Conservation (phyloP, 2,329 filamentous ascomycete species). For the Tolypocladium endophyticum region DNA sequence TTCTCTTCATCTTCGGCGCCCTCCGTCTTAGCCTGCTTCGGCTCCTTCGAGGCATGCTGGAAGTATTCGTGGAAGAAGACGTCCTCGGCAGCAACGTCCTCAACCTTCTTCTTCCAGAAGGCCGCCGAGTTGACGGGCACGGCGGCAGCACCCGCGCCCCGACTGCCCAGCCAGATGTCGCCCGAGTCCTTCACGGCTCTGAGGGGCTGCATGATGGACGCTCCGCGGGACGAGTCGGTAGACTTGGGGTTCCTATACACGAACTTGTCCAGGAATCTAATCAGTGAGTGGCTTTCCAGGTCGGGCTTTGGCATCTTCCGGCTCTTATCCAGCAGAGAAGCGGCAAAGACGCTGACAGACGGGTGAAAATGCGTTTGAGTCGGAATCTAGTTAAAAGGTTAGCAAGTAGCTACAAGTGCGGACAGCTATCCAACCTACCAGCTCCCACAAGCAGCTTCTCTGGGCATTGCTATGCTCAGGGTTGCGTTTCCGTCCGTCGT, state of each 20-base stretch:
- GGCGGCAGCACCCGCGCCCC: conserved; percentile 24
- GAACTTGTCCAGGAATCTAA: conserved; percentile 94
- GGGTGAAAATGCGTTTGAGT: conserved; percentile 71
- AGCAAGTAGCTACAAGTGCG: background rate
- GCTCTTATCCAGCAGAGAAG: conserved; percentile 56
- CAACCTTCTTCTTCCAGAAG: conserved; percentile 87
- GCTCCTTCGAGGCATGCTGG: conserved; percentile 55
- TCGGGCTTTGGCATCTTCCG: conserved; percentile 81
- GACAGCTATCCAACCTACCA: conserved; percentile 39
- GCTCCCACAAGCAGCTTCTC: conserved; percentile 84
- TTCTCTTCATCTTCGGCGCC: conserved; percentile 38
- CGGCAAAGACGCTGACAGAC: conserved; percentile 77
- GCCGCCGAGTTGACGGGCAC: conserved; percentile 65
- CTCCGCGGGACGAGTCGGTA: conserved; percentile 56
- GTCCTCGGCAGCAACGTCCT: conserved; percentile 81
- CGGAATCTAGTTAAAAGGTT: conserved; percentile 17
- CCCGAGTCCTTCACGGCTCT: conserved; percentile 39
- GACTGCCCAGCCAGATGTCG: conserved; percentile 46
- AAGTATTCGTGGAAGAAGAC: conserved; percentile 99
- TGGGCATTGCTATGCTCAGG: conserved; percentile 92
- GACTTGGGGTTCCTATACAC: conserved; percentile 92
- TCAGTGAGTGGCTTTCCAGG: conserved; percentile 77
- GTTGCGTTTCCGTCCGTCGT: conserved; percentile 85
- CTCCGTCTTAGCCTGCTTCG: conserved; percentile 42
- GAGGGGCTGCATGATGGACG: conserved; percentile 95